These are phyloP conservation scores for Takashimella tepidaria DNA, from an alignment of 1,284 basidiomycete genomes.

Conservation along the genomic window DNA sequence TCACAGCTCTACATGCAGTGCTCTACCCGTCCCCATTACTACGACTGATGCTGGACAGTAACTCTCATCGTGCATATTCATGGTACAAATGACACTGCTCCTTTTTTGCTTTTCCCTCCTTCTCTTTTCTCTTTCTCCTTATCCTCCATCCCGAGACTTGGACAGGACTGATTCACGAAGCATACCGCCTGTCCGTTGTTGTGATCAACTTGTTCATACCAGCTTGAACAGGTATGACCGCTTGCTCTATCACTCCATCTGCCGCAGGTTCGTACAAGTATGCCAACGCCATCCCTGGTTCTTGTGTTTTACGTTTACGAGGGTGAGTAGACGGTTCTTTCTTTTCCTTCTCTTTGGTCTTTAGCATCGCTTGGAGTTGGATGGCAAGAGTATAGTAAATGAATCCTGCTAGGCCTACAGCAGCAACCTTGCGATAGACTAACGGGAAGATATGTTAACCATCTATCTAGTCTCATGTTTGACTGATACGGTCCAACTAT, in stretches of 20 bases:
- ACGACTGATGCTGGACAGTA: too few relatives aligned
- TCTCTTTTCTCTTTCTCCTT: background rate
- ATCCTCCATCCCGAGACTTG: background rate
- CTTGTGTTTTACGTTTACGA: slow-evolving; percentile 10
- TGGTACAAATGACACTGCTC: background rate
- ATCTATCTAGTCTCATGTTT: too few relatives aligned
- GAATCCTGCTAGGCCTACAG: slow-evolving; percentile 24
- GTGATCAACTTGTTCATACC: slow-evolving; percentile 31
- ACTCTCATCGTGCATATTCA: too few relatives aligned
- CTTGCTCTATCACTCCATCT: slow-evolving; percentile 14
- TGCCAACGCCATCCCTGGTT: slow-evolving; percentile 39
- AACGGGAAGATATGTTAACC: background rate
- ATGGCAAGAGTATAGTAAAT: slow-evolving; percentile 34
- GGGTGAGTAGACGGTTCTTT: slow-evolving; percentile 9
- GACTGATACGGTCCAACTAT: background rate
- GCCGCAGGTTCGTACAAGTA: slow-evolving; percentile 31
- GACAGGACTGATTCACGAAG: slow-evolving; percentile 13
- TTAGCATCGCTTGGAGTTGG: slow-evolving; percentile 22
- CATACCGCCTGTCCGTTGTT: slow-evolving; percentile 29
- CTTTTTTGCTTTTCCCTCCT: background rate
- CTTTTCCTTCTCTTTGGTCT: slow-evolving; percentile 16
- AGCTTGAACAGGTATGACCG: slow-evolving; percentile 29
- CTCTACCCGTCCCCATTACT: too few relatives aligned
- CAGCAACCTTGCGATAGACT: slow-evolving; percentile 27
- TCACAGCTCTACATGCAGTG: too few relatives aligned